These are phyloP conservation scores for Amanita jacksonii DNA, from an alignment of 768 basidiomycete species.

Conservation along the genomic window DNA sequence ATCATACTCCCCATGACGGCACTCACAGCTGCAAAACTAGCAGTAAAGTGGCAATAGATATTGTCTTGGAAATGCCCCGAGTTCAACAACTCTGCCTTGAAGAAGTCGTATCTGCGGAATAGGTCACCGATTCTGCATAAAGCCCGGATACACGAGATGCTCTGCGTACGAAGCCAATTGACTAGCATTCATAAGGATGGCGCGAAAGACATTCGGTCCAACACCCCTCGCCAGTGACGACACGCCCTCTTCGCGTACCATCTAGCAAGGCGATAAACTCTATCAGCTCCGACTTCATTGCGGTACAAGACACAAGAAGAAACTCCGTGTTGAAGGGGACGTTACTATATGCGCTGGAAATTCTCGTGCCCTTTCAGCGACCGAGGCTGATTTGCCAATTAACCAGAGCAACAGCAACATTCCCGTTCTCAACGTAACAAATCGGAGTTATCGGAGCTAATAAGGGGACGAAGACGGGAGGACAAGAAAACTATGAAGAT, in stretches of 20 bases:
- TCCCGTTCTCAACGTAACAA: too few relatives aligned
- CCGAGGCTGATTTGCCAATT: too few relatives aligned
- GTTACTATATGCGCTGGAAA: too few relatives aligned
- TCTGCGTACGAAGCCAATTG: conserved; percentile 76
- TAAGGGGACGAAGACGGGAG: not conserved
- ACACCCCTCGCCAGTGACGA: conserved; percentile 71
- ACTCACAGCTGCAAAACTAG: conserved; percentile 77
- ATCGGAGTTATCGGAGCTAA: not conserved
- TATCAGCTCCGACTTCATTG: conserved; percentile 2
- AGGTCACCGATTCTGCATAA: not conserved
- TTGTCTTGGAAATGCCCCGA: conserved; percentile 71
- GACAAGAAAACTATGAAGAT: not conserved
- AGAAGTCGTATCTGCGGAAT: conserved; percentile 69
- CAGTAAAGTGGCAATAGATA: conserved; percentile 74
- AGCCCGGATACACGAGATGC: not conserved
- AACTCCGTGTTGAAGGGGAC: too few relatives aligned
- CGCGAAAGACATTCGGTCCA: conserved; percentile 79
- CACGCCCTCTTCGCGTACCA: conserved; percentile 80
- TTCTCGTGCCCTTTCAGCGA: too few relatives aligned
- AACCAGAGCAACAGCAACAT: too few relatives aligned
- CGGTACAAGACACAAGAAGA: too few relatives aligned
- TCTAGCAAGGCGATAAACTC: conserved; percentile 31
- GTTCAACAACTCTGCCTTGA: conserved; percentile 76
- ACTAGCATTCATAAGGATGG: conserved; percentile 84
- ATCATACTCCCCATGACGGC: not conserved